phyloP scores from a whole-genome alignment of 1,284 basidiomycete species.

The Veloboletus limbatus region DNA sequence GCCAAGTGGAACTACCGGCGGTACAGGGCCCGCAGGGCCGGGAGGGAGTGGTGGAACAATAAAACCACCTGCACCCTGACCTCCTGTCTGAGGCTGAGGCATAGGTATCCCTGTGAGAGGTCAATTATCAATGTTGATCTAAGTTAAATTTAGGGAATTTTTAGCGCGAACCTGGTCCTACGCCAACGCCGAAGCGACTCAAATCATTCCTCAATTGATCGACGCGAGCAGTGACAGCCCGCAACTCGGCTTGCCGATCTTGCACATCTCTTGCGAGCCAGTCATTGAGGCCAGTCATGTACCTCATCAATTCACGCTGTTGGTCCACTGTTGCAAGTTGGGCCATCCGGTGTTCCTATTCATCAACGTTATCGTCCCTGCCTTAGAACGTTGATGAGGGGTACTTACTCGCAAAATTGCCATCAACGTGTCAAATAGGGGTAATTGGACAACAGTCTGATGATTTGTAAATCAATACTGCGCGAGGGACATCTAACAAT shows the following conservation, averaged over 20 bases:
- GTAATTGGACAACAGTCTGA: constrained; percentile 57
- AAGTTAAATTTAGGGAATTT: neutral
- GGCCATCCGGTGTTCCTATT: constrained; percentile 70
- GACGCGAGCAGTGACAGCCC: constrained; percentile 59
- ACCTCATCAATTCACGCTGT: constrained; percentile 72
- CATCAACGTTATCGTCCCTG: constrained; percentile 6
- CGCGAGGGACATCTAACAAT: constrained; percentile 5
- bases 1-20: constrained; percentile 19
- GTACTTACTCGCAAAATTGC: constrained; percentile 56
- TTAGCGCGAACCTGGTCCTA: constrained; percentile 19
- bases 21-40: constrained; percentile 11
- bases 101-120: constrained; percentile 24
- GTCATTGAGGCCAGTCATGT: constrained; percentile 66
- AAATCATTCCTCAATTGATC: constrained; percentile 58
- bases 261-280: constrained; percentile 74
- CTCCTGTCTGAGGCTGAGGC: constrained; percentile 19
- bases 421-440: constrained; percentile 57
- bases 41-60: constrained; percentile 28
- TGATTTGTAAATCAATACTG: constrained; percentile 4
- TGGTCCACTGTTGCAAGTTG: constrained; percentile 73
- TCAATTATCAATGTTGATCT: constrained; percentile 7
- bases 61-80: constrained; percentile 15
- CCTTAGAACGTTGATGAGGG: neutral
- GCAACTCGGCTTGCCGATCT: constrained; percentile 69
- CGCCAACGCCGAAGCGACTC: constrained; percentile 30